Base-by-base conservation (phyloP, 768 basidiomycete species). In the Psilocybe sp. region DNA sequence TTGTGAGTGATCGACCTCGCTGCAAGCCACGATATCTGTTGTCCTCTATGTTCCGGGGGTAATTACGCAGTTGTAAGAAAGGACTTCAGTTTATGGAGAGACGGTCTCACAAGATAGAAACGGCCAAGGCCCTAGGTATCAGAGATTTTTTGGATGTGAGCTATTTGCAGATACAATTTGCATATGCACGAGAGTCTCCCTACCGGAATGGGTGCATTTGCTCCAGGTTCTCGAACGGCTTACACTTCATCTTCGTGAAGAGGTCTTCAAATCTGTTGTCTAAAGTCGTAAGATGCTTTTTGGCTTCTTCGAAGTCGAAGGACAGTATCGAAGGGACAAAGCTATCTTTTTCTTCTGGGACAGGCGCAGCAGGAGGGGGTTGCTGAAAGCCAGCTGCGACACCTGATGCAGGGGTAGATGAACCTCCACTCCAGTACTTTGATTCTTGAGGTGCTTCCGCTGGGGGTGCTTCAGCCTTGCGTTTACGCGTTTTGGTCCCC, bases 21-120 rank as follows among this genome's bases (percentile, higher is more conserved):
- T 10, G 92, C 94, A 39, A 85, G 66, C 89, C 88, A 92, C 1
- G 89, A 91, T 18, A 93, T 89, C 62, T 93, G 89, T 64, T 89
- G 87, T 4, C 80, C 84, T 35, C 86, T 87, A 50, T 4, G 47
- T 35, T 18, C 14, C 16, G 13, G 39, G 31, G 28, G 38, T 14
- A 12, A 35, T 40, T 39, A 44, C 40, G 33, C 13, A 18, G 5
- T 51, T 18, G 23, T 33, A 15, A 31, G 38, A 39, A 33, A 41
- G 14, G 12, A 12, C 14, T 18, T 40, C 12, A 49, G 12, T 4
- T 7, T 23, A 40, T 36, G 33, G 28, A 40, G 50, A 37, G 14
- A 28, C 42, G 33, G 31, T 40, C 81, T 68, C 69, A 90, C 77
- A 92, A 64, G 48, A 92, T 90, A 31, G 86, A 88, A 4, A 79